Evolutionary conservation across 345 rosid species (phyloP).

Genomic region (Acer yangbiense): DNA sequence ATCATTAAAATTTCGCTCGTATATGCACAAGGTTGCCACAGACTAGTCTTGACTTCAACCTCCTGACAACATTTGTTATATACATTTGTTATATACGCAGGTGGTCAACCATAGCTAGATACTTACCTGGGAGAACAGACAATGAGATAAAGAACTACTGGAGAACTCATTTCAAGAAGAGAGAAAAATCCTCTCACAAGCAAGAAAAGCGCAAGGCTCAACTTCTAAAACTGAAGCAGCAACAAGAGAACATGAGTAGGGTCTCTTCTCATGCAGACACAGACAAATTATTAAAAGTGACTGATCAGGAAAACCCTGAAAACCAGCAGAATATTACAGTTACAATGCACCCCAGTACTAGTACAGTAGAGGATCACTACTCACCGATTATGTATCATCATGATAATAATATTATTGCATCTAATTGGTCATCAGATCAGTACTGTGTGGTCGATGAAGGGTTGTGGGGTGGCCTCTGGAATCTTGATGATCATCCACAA

Average conservation of each 20-base stretch:
- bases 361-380: constrained; percentile 30
- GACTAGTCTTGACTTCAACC: too few relatives aligned
- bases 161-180: constrained; percentile 88
- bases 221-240: constrained; percentile 25
- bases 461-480: constrained; percentile 57
- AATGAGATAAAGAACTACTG: constrained; percentile 94
- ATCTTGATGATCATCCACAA: constrained; percentile 35
- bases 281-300: background rate
- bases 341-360: constrained; percentile 20
- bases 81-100: constrained; percentile 24
- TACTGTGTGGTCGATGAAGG: constrained; percentile 42
- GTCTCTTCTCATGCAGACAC: constrained; percentile 6
- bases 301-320: constrained; percentile 12
- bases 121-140: constrained; percentile 91
- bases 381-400: constrained; percentile 32
- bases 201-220: constrained; percentile 40
- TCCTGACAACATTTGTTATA: background rate
- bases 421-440: constrained; percentile 28
- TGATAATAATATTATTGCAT: constrained; percentile 1
- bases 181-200: constrained; percentile 36
- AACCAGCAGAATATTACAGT: constrained; percentile 22
- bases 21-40: too few relatives aligned
- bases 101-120: constrained; percentile 93
- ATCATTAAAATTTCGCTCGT: too few relatives aligned
- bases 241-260: constrained; percentile 16